Evolutionary conservation across 176 grass and related monocot species (phyloP).

Genomic region (Tillandsia leiboldiana): DNA sequence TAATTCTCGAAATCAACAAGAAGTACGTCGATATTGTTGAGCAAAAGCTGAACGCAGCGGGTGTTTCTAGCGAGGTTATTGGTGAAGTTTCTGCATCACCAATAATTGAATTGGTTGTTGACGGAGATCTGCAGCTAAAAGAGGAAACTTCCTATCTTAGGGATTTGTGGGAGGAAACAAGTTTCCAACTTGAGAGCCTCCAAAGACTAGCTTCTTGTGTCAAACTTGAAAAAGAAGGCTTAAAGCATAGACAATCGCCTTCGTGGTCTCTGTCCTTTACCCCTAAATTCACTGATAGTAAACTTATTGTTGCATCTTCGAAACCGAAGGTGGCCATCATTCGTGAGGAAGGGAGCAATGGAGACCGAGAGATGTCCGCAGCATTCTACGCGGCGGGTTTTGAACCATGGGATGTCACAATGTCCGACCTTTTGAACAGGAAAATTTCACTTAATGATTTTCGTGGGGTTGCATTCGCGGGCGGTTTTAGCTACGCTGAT

Average conservation of each 20-base stretch:
- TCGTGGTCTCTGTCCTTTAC: slow-evolving; percentile 67
- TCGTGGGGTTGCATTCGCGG: slow-evolving; percentile 77
- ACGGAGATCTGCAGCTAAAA: slow-evolving; percentile 42
- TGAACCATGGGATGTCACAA: slow-evolving; percentile 83
- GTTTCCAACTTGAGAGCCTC: slow-evolving; percentile 75
- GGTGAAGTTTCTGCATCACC: slow-evolving; percentile 55
- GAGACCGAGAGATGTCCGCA: slow-evolving; percentile 85
- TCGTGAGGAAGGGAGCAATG: slow-evolving; percentile 95
- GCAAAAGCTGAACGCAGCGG: slow-evolving; percentile 51
- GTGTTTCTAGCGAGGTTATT: slow-evolving; percentile 48
- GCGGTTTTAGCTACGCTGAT: slow-evolving; percentile 90
- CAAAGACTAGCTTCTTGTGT: slow-evolving; percentile 79
- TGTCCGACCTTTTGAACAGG: slow-evolving; percentile 50
- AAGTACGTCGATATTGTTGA: slow-evolving; percentile 35
- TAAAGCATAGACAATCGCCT: slow-evolving; percentile 47
- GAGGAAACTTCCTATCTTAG: slow-evolving; percentile 68
- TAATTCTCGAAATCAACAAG: slow-evolving; percentile 52
- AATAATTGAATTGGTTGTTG: slow-evolving; percentile 47
- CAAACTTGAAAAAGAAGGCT: slow-evolving; percentile 70
- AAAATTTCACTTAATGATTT: slow-evolving; percentile 50
- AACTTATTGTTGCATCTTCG: slow-evolving; percentile 36
- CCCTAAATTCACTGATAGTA: slow-evolving; percentile 47
- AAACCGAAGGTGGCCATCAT: slow-evolving; percentile 91
- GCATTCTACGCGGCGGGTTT: slow-evolving; percentile 78
- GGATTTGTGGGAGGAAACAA: slow-evolving; percentile 87